A percentile compares a stretch with the other conserved stretches of the same genome.
Evolutionary conservation across 805 yeast species (phyloP).

Genomic region (Zygosaccharomyces kombuchaensis): DNA sequence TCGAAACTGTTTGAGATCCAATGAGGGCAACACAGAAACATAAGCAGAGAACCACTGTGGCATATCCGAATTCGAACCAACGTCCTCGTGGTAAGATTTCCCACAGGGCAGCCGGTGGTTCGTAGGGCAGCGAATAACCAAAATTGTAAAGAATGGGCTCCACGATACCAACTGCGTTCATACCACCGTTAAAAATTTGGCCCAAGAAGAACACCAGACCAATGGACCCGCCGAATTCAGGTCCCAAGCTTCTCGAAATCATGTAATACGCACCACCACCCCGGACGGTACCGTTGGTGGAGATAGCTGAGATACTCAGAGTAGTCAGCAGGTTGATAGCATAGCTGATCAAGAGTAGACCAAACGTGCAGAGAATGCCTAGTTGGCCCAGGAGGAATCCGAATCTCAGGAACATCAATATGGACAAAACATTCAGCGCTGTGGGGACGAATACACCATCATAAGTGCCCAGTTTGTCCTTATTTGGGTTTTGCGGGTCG

Average conservation of each 20-base stretch:
- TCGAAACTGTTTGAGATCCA: conserved; percentile 77
- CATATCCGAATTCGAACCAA: conserved; percentile 65
- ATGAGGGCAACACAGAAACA: conserved; percentile 76
- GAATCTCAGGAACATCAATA: conserved; percentile 90
- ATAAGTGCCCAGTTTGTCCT: conserved; percentile 66
- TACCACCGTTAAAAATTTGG: conserved; percentile 83
- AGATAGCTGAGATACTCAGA: conserved; percentile 86
- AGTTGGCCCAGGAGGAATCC: conserved; percentile 95
- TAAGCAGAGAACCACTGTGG: conserved; percentile 59
- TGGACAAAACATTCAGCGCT: conserved; percentile 84
- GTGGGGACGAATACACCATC: conserved; percentile 95
- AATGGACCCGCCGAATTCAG: conserved; percentile 97
- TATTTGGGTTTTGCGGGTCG: conserved; percentile 34
- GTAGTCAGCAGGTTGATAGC: conserved; percentile 80
- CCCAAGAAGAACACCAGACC: conserved; percentile 94
- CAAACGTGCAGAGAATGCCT: conserved; percentile 76
- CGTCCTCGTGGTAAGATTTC: conserved; percentile 63
- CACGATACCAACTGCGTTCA: conserved; percentile 92
- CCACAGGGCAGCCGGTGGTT: conserved; percentile 36
- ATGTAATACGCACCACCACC: conserved; percentile 99
- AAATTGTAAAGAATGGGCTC: conserved; percentile 85
- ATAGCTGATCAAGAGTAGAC: conserved; percentile 67
- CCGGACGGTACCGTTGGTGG: conserved; percentile 94
- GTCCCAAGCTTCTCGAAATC: conserved; percentile 93
- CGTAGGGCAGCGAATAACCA: conserved; percentile 52